Base-by-base conservation (phyloP, 1,284 basidiomycete genomes). In the Tremellales sp. region DNA sequence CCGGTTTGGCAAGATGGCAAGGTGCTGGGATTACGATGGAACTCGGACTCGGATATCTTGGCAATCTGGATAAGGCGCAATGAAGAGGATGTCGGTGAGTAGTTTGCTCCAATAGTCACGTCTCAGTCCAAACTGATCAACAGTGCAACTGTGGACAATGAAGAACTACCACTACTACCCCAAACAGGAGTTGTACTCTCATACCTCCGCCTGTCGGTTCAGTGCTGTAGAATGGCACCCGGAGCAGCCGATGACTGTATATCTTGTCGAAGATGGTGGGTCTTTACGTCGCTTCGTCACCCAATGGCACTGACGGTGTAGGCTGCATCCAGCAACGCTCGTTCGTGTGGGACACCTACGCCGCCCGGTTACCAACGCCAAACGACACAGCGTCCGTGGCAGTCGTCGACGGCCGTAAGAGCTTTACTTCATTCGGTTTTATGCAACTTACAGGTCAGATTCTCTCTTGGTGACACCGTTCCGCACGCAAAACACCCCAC, bases 81-180 rank as follows among this genome's bases (percentile, higher is more conserved):
- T n/a, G 76, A 78, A 2, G 81, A 79, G 2, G 86, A 91, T 72
- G 75, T 84, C 40, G 82, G 87, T 88, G 62, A 70, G 81, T 72
- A 10, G 8, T 24, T 24, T 36, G 5, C n/a, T n/a, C n/a, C n/a
- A n/a, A n/a, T n/a, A 8, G 21, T 37, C 27, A 36, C 12, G 23
- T n/a, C 12, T 23, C 11, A 25, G 17, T 12, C 8, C 15, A 3
- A 4, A 46, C 60, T 60, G 22, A 63, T 46, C 45, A 48, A 48
- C 58, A 85, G 89, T 98, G 19, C 96, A 99, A 74, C 76, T 98
- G 2, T 99, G 92, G 91, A 88, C 90, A 0, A 90, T 81, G 22
- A 85, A 87, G 43, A 99, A 99, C 71, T 98, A 96, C 72, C 87
- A 97, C 70, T 97, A 93, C 88, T 91, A 94, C 73, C 80, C 97